phyloP scores from a whole-genome alignment of 352 stramenopile species.

The Phytopythium mirpurense region DNA sequence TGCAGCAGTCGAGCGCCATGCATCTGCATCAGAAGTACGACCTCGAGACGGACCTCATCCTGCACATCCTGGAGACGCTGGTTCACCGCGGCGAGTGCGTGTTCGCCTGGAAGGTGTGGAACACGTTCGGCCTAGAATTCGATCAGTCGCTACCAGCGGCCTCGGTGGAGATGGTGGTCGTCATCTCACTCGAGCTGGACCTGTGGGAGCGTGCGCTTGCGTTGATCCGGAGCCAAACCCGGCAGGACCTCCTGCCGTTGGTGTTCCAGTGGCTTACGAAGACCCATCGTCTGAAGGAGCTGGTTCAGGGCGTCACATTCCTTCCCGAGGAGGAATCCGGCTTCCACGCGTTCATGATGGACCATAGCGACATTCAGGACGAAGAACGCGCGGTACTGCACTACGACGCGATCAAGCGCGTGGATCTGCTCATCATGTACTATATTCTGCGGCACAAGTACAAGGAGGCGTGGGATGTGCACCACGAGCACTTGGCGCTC shows the following conservation, averaged over 20 bases:
- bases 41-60: slow-evolving; percentile 58
- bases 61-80: slow-evolving; percentile 74
- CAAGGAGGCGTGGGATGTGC: slow-evolving; percentile 63
- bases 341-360: slow-evolving; percentile 76
- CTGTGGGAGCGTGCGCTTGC: slow-evolving; percentile 71
- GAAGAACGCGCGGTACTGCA: slow-evolving; percentile 41
- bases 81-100: slow-evolving; percentile 69
- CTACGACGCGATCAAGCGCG: slow-evolving; percentile 64
- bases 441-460: slow-evolving; percentile 76
- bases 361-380: slow-evolving; percentile 32
- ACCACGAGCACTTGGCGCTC: slow-evolving; percentile 68
- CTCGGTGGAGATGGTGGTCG: slow-evolving; percentile 63
- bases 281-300: slow-evolving; percentile 64
- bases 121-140: slow-evolving; percentile 65
- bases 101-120: slow-evolving; percentile 85
- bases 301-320: slow-evolving; percentile 61
- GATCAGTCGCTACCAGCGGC: slow-evolving; percentile 27
- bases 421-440: slow-evolving; percentile 82
- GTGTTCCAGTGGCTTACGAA: slow-evolving; percentile 73
- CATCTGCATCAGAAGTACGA: slow-evolving; percentile 74
- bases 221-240: slow-evolving; percentile 50
- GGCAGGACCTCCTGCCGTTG: slow-evolving; percentile 49
- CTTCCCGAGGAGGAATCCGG: slow-evolving; percentile 41
- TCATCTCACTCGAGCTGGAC: slow-evolving; percentile 71
- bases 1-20: slow-evolving; percentile 72